Percentiles rank a stretch among this genome's conserved stretches.
Conservation (phyloP, 345 rosid genomes). For the Hirschfeldia incana region DNA sequence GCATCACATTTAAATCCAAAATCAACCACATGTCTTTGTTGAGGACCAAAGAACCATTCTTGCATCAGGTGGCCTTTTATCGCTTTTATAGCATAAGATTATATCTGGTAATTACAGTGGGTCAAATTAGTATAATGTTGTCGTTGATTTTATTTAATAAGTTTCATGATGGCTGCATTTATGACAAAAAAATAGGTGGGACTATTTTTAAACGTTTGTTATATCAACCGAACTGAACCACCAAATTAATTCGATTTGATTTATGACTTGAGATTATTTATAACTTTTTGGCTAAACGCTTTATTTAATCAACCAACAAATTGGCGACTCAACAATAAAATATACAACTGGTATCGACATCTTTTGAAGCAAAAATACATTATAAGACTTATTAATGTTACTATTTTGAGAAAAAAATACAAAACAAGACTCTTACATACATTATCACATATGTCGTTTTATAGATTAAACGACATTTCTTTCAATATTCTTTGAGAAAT, state of each 20-base stretch:
- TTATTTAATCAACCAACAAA: conserved; percentile 7
- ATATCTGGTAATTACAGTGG: neutral
- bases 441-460: too few species aligned
- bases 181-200: neutral
- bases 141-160: neutral
- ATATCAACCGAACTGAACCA: conserved; percentile 17
- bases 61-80: neutral
- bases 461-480: too few species aligned
- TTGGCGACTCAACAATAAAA: neutral
- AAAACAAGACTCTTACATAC: too few species aligned
- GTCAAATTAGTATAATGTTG: neutral
- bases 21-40: neutral
- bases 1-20: neutral
- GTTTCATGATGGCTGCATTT: conserved; percentile 7
- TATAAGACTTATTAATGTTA: neutral
- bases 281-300: neutral
- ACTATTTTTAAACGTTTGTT: neutral
- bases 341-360: neutral
- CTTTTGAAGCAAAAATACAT: conserved; percentile 1
- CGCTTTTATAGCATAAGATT: neutral
- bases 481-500: too few species aligned
- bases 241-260: conserved; percentile 18
- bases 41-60: neutral
- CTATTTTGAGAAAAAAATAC: neutral
- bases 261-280: conserved; percentile 9